phyloP scores from a whole-genome alignment of 1,284 basidiomycete species.

The Mycosarcoma maydis region DNA sequence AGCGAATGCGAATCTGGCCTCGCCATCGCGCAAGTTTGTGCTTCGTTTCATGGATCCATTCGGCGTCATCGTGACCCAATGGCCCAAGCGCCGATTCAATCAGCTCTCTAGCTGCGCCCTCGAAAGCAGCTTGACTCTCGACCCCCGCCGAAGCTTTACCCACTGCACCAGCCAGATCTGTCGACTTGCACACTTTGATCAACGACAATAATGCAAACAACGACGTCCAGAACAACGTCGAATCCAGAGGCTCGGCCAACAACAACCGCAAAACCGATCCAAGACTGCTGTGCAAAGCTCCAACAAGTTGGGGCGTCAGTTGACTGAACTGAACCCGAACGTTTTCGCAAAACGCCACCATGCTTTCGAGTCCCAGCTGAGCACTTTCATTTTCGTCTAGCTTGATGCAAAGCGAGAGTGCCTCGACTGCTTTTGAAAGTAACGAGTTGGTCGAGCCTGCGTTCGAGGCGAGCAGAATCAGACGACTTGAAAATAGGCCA shows the following conservation, averaged over 20 bases:
- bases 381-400: constrained; percentile 43
- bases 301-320: constrained; percentile 5
- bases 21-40: constrained; percentile 27
- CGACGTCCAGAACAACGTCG: constrained; percentile 20
- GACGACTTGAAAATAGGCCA: constrained; percentile 23
- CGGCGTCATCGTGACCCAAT: constrained; percentile 20
- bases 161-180: constrained; percentile 15
- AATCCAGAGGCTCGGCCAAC: constrained; percentile 32
- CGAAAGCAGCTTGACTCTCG: constrained; percentile 11
- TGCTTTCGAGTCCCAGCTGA: constrained; percentile 33
- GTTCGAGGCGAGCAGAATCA: constrained; percentile 22
- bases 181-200: constrained; percentile 25
- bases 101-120: constrained; percentile 19
- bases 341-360: constrained; percentile 28
- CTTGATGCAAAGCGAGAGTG: constrained; percentile 36
- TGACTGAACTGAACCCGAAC: constrained; percentile 9
- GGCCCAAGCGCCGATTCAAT: constrained; percentile 21
- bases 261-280: constrained; percentile 17
- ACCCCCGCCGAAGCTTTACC: constrained; percentile 11
- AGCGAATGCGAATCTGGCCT: constrained; percentile 34
- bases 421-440: constrained; percentile 28
- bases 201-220: constrained; percentile 29
- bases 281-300: constrained; percentile 13
- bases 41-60: constrained; percentile 39
- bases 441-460: not conserved